Conservation (phyloP, 129 eudicot species). For the Lonicera japonica region DNA sequence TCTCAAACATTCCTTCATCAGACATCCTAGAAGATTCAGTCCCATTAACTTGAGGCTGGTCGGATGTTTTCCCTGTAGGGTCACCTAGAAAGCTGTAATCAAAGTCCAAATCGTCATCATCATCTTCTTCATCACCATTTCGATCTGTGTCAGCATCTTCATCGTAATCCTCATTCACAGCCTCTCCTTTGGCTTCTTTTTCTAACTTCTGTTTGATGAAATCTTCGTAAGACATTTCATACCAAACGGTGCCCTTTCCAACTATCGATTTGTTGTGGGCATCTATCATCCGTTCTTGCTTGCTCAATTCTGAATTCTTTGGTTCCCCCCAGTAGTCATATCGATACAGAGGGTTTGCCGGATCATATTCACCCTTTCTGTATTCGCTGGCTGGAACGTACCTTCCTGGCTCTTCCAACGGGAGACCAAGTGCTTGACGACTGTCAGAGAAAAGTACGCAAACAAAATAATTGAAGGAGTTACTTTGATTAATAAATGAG, state of each 20-base stretch:
- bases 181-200: conserved; percentile 44
- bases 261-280: conserved; percentile 85
- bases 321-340: conserved; percentile 98
- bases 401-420: conserved; percentile 84
- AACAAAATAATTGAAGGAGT: background rate
- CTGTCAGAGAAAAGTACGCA: conserved; percentile 30
- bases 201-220: conserved; percentile 40
- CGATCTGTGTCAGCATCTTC: conserved; percentile 37
- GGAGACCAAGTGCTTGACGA: conserved; percentile 86
- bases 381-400: conserved; percentile 57
- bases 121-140: conserved; percentile 16
- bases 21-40: conserved; percentile 42
- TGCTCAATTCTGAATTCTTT: conserved; percentile 80
- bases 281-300: conserved; percentile 63
- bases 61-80: conserved; percentile 11
- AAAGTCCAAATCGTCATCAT: conserved; percentile 33
- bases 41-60: conserved; percentile 55
- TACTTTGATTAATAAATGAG: too few relatives aligned
- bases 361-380: conserved; percentile 73
- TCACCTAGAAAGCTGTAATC: conserved; percentile 51
- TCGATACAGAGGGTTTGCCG: conserved; percentile 67
- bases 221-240: conserved; percentile 84
- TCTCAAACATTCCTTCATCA: conserved; percentile 45
- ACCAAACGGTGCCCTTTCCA: conserved; percentile 79
- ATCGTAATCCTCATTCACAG: conserved; percentile 22